Conservation (phyloP, 1,284 basidiomycete genomes). For the Cryptococcus sp. region DNA sequence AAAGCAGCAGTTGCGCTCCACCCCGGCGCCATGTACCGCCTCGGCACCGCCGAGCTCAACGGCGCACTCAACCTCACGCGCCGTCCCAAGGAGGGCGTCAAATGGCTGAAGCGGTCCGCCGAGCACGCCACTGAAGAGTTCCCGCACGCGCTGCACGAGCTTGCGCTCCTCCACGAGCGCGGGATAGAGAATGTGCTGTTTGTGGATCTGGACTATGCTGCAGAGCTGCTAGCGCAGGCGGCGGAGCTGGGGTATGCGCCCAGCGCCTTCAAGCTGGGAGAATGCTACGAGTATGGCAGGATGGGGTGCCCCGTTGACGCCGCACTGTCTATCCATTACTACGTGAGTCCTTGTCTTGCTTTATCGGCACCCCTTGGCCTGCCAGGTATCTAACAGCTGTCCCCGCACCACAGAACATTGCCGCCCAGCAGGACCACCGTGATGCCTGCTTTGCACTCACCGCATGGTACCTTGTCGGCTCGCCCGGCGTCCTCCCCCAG, state of each 20-base stretch:
- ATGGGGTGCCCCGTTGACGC: constrained; percentile 98
- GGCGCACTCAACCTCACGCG: constrained; percentile 85
- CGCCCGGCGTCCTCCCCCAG: constrained; percentile 93
- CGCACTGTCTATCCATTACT: constrained; percentile 96
- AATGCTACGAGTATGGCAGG: constrained; percentile 99
- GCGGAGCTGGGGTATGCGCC: constrained; percentile 95
- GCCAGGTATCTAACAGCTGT: not conserved
- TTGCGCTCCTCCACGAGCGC: constrained; percentile 88
- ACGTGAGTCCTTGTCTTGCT: constrained; percentile 62
- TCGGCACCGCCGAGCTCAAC: constrained; percentile 94
- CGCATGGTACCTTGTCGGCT: constrained; percentile 98
- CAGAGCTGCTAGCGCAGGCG: constrained; percentile 90
- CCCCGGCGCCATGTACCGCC: constrained; percentile 92
- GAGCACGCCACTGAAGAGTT: constrained; percentile 93
- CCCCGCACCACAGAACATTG: constrained; percentile 69
- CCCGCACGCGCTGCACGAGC: constrained; percentile 92
- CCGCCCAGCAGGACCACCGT: constrained; percentile 92
- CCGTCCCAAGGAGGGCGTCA: constrained; percentile 91
- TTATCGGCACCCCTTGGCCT: not conserved
- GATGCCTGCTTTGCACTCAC: constrained; percentile 98
- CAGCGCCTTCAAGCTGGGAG: constrained; percentile 90
- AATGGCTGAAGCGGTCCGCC: constrained; percentile 95
- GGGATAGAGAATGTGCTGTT: constrained; percentile 97
- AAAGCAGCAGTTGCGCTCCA: constrained; percentile 89
- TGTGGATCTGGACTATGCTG: constrained; percentile 91